Base-by-base conservation (phyloP, 1,139 yeast species). In the Hyphopichia burtonii region DNA sequence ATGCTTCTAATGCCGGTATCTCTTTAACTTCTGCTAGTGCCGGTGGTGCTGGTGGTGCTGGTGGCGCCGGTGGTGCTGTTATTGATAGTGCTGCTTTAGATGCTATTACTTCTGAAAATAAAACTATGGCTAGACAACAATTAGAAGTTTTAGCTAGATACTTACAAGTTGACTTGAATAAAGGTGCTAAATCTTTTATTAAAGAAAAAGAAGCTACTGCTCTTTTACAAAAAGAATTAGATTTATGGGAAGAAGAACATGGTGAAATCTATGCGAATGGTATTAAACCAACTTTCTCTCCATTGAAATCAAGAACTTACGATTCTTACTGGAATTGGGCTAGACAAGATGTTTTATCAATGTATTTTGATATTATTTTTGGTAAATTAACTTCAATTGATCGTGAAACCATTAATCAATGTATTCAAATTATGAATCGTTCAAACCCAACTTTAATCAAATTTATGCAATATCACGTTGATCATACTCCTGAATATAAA, bases 281-380 rank as follows among this genome's bases (percentile, higher is more conserved):
- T 62, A 86, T 93, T 56, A 76, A 83, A 53, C 96, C 99, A 39
- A 83, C 86, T 9, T 93, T 93, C 72, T 87, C 96, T 34, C 78
- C 94, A 48, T 79, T 86, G 71, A 93, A 93, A 74, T 96, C 98
- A 32, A 87, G 99, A 74, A 83, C 86, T 42, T 93, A 93, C 66
- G 98, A 93, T 68, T 90, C 98, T 22, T 90, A 91, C 68, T 93
- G 99, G 99, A 94, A 94, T 69, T 93, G 99, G 99, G 97, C 98
- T 37, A 87, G 97, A 70, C 99, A 93, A 74, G 96, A 94, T 65
- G 87, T 94, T 48, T 73, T 93, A 55, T 83, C 91, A 41, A 86
- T 93, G 90, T 93, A 89, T 73, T 93, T 81, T 63, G 97, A 93
- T 68, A 89, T 93, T 57, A 89, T 93, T 57, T 94, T 93, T 65